Evolutionary conservation across 768 basidiomycete species (phyloP).

Genomic region (Mrakia gelida): DNA sequence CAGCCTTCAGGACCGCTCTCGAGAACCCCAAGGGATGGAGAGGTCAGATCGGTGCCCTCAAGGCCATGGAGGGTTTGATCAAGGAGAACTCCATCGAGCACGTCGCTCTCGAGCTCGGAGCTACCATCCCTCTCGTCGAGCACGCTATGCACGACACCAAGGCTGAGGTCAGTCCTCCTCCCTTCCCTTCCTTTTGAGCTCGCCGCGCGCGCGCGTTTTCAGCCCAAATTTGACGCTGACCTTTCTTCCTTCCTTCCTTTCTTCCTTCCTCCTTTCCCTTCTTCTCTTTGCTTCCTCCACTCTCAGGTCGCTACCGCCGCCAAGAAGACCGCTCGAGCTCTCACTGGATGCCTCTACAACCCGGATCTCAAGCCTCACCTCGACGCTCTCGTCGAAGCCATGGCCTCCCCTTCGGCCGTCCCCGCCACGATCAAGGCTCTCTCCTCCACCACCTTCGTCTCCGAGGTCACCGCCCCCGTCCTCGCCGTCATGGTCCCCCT

Average conservation of each 20-base stretch:
- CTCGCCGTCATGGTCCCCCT: constrained; percentile 92
- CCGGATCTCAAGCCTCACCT: constrained; percentile 88
- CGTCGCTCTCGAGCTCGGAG: constrained; percentile 77
- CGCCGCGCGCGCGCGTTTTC: neutral
- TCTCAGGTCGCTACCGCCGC: constrained; percentile 76
- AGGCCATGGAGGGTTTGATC: constrained; percentile 73
- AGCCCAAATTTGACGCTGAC: constrained; percentile 18
- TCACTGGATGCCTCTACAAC: constrained; percentile 88
- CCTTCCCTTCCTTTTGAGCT: neutral
- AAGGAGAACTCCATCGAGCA: constrained; percentile 60
- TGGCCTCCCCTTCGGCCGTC: constrained; percentile 80
- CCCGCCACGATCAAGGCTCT: constrained; percentile 90
- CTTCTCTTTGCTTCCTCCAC: constrained; percentile 6
- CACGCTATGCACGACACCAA: constrained; percentile 95
- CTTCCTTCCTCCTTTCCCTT: neutral
- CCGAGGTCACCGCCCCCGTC: constrained; percentile 94
- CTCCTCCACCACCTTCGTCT: constrained; percentile 91
- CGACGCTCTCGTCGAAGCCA: constrained; percentile 74
- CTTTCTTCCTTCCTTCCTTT: neutral
- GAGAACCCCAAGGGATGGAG: constrained; percentile 82
- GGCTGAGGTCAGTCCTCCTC: constrained; percentile 61
- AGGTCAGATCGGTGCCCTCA: constrained; percentile 86
- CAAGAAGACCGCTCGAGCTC: constrained; percentile 77
- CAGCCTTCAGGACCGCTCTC: constrained; percentile 55
- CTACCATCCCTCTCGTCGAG: constrained; percentile 79